A percentile compares a stretch with the other conserved stretches of the same genome.
phyloP scores from a whole-genome alignment of 306 rosid genomes.

The Fragaria ananassa region DNA sequence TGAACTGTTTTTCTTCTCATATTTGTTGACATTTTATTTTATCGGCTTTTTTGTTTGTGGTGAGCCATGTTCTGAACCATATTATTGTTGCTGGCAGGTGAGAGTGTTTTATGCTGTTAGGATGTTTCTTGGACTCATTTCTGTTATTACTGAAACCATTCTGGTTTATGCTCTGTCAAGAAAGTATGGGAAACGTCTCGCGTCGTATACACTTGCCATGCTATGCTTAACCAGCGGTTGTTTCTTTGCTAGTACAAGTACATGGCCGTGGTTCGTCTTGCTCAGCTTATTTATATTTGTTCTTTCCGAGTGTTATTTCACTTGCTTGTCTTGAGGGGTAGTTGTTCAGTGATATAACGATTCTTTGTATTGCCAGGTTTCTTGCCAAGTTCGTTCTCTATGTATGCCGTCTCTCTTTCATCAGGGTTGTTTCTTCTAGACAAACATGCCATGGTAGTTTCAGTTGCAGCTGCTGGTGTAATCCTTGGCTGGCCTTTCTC shows the following conservation, averaged over 20 bases:
- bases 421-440: conserved; percentile 89
- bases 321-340: not conserved
- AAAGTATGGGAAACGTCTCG: conserved; percentile 88
- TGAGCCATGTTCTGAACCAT: conserved; percentile 14
- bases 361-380: conserved; percentile 56
- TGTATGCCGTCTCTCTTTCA: conserved; percentile 88
- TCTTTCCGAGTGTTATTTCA: not conserved
- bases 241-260: conserved; percentile 98
- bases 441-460: conserved; percentile 71
- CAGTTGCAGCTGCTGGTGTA: conserved; percentile 80
- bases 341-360: not conserved
- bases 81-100: conserved; percentile 49
- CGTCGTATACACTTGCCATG: conserved; percentile 94
- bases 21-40: not conserved
- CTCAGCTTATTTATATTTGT: not conserved
- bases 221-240: conserved; percentile 93
- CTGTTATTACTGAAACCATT: conserved; percentile 76
- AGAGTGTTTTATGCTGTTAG: conserved; percentile 91
- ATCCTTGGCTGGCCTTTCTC: conserved; percentile 99
- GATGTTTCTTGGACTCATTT: conserved; percentile 74
- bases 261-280: conserved; percentile 33
- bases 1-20: not conserved
- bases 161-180: conserved; percentile 84
- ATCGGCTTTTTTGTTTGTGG: conserved; percentile 6
- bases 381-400: conserved; percentile 98